Base-by-base conservation (phyloP, 2,329 filamentous ascomycete genomes). In the Beauveria pseudobassiana region DNA sequence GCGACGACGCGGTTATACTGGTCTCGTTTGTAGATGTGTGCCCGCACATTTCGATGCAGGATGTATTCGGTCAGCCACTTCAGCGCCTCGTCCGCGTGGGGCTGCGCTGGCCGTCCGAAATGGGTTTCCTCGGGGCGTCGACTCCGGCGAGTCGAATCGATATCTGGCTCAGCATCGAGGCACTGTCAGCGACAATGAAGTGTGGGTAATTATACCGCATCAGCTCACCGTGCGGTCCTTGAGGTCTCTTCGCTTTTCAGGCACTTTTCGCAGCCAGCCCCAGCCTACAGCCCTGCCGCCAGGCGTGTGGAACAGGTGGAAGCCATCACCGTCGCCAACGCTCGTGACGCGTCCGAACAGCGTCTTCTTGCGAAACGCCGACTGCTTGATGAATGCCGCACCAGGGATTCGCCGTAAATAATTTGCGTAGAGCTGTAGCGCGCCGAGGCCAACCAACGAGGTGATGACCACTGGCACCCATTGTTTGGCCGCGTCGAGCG, bases 271-370 rank as follows among this genome's bases (percentile, higher is more conserved):
- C 65, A 95, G 70, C 91, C 91, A 96, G n/a, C 89, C 92, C 95
- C 95, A 99, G 59, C 95, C 95, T 12, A 88, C 82, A 57, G 93
- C 74, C 66, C 87, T 82, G 12, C 95, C 95, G n/a, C 93, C 93
- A 0, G 95, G 95, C 0, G 92, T 98, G 74, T 99, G 95, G 73
- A 89, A 99, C 53, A 99, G 74, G 67, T 95, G 89, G 73, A 99
- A 97, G 72, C 93, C 93, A 75, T 99, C 95, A 4, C 92, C 96
- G 80, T 99, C 95, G 48, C 96, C 95, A 26, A 99, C 95, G 67
- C 90, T 92, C 14, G 93, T 97, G 48, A 98, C 95, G 64, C 83
- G 84, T 16, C 95, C 95, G 68, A 93, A 89, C 48, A 99, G 71
- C 67, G 85, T 93, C 67, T 90, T 83, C 64, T 80, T 86, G 51